phyloP scores from a whole-genome alignment of 257 asterid species.

The Linderniella brevidens region DNA sequence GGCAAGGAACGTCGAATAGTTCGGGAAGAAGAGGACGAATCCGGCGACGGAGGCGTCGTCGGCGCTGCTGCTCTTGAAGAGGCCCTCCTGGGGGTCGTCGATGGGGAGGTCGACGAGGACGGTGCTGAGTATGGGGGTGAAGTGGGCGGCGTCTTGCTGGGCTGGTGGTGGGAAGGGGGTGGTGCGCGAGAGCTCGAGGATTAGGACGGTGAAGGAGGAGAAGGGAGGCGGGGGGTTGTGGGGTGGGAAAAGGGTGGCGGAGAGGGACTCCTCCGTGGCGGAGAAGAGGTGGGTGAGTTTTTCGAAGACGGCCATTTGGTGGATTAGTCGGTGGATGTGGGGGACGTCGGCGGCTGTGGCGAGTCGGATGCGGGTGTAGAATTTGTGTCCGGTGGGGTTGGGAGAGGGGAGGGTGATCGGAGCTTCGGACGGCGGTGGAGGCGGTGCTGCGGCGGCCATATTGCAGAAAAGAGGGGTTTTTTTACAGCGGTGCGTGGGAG shows the following conservation, averaged over 20 bases:
- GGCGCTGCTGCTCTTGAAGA: conserved; percentile 24
- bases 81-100: conserved; percentile 40
- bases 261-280: conserved; percentile 19
- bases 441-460: conserved; percentile 12
- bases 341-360: conserved; percentile 22
- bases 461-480: no score
- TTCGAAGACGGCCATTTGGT: conserved; percentile 27
- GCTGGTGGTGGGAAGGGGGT: conserved; percentile 11
- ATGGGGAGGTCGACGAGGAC: conserved; percentile 45
- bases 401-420: conserved; percentile 11
- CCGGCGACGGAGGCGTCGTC: conserved; percentile 30
- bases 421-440: conserved; percentile 14
- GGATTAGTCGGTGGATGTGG: conserved; percentile 32
- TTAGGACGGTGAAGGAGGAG: conserved; percentile 20
- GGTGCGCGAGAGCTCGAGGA: conserved; percentile 20
- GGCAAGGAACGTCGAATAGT: conserved; percentile 62
- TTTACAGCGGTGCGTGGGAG: no score
- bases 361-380: conserved; percentile 24
- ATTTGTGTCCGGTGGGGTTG: conserved; percentile 8
- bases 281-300: conserved; percentile 18
- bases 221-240: conserved; percentile 21
- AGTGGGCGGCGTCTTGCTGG: conserved; percentile 5
- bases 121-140: conserved; percentile 11
- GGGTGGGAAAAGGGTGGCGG: conserved; percentile 24
- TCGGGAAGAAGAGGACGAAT: conserved; percentile 70